Conservation (phyloP, 441 rosid species). For the Adansonia rubrostipa region DNA sequence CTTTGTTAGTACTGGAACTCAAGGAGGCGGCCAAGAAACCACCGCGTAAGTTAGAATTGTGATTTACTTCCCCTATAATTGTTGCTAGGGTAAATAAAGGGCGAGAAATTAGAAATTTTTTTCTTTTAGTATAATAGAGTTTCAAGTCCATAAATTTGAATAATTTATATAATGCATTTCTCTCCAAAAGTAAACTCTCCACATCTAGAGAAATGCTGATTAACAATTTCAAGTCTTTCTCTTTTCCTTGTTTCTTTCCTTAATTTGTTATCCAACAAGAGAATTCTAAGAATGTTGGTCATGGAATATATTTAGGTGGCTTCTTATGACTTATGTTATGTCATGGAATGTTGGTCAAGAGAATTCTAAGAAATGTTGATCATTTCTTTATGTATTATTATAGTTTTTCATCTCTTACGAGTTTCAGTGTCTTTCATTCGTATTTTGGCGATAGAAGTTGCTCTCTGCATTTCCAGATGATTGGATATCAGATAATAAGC, state of each 20-base stretch:
- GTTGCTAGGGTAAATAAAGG: neutral
- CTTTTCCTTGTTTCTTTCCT: constrained; percentile 3
- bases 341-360: too few species aligned
- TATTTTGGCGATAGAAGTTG: neutral
- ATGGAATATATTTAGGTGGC: neutral
- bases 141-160: neutral
- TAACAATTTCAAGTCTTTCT: neutral
- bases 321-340: neutral
- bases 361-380: too few species aligned
- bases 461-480: constrained; percentile 8
- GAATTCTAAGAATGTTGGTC: neutral
- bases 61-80: constrained; percentile 6
- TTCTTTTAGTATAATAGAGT: neutral
- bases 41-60: constrained; percentile 73
- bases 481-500: neutral
- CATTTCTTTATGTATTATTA: neutral
- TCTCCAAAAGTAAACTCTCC: neutral
- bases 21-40: constrained; percentile 98
- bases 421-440: neutral
- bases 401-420: neutral
- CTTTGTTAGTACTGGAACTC: constrained; percentile 92
- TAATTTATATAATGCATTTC: neutral
- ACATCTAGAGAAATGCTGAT: neutral
- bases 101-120: neutral
- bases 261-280: neutral